Evolutionary conservation across 75 land plant genomes (phyloP).

Genomic region (Pinus albicaulis): DNA sequence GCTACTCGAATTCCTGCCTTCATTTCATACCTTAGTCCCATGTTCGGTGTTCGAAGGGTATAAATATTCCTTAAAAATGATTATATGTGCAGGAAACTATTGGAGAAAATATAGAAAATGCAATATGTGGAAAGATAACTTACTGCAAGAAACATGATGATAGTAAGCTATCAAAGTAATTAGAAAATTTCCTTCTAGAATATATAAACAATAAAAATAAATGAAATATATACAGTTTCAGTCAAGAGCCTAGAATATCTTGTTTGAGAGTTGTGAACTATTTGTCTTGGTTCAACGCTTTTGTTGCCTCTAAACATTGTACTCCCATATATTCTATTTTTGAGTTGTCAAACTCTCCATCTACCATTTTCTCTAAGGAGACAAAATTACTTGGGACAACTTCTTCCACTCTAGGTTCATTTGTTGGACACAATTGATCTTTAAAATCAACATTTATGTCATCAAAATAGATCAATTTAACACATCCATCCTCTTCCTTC

Average conservation of each 20-base stretch:
- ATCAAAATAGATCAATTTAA: background rate
- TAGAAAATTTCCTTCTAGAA: slow-evolving; percentile 3
- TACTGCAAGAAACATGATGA: background rate
- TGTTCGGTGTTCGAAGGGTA: slow-evolving; percentile 10
- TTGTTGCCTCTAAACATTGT: background rate
- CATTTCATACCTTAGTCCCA: slow-evolving; percentile 20
- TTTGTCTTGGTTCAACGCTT: slow-evolving; percentile 6
- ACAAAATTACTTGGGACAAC: background rate
- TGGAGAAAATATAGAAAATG: background rate
- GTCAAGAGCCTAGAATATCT: slow-evolving; percentile 28
- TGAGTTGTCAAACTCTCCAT: background rate
- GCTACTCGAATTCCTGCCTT: slow-evolving; percentile 65
- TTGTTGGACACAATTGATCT: background rate
- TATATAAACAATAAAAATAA: background rate
- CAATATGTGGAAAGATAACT: background rate
- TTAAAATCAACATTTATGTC: background rate
- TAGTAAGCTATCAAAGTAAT: background rate
- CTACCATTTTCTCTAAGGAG: background rate
- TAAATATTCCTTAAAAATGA: slow-evolving; percentile 10
- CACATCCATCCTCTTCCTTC: background rate
- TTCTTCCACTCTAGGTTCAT: background rate
- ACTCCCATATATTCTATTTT: slow-evolving; percentile 1
- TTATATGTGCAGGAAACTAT: background rate
- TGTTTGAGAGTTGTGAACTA: too few species aligned
- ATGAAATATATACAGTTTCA: slow-evolving; percentile 20